These are phyloP conservation scores for Diaporthe nobilis DNA, from an alignment of 2,329 filamentous ascomycete species.

Conservation along the genomic window DNA sequence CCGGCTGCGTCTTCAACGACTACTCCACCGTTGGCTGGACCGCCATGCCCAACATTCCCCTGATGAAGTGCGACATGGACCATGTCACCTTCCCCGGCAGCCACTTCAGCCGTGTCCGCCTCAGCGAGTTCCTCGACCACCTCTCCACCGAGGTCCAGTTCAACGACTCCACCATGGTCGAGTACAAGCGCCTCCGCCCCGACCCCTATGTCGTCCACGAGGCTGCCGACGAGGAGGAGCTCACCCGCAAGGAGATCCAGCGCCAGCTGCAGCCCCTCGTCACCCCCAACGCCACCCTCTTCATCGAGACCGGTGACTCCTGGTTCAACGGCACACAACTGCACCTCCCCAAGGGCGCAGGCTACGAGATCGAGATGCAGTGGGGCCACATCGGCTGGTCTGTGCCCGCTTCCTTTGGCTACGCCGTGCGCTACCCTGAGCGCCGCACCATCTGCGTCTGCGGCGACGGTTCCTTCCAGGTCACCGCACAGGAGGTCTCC, in stretches of 20 bases:
- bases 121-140: conserved; percentile 46
- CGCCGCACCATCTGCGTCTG: conserved; percentile 50
- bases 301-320: conserved; percentile 49
- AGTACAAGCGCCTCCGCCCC: conserved; percentile 47
- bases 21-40: conserved; percentile 50
- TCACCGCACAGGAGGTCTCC: conserved; percentile 54
- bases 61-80: conserved; percentile 48
- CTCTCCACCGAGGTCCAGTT: conserved; percentile 44
- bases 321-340: conserved; percentile 50
- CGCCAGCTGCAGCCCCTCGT: conserved; percentile 47
- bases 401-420: conserved; percentile 48
- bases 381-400: conserved; percentile 51
- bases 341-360: conserved; percentile 45
- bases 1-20: conserved; percentile 47
- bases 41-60: conserved; percentile 47
- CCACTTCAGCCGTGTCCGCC: conserved; percentile 48
- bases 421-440: conserved; percentile 45
- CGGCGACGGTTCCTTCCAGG: conserved; percentile 55
- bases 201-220: conserved; percentile 43
- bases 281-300: conserved; percentile 44
- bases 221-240: conserved; percentile 39
- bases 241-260: conserved; percentile 48
- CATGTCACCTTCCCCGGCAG: conserved; percentile 47
- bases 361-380: conserved; percentile 51
- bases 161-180: conserved; percentile 47